Evolutionary conservation across 179 eudicot species (phyloP).

Genomic region (Drosera spatulata): DNA sequence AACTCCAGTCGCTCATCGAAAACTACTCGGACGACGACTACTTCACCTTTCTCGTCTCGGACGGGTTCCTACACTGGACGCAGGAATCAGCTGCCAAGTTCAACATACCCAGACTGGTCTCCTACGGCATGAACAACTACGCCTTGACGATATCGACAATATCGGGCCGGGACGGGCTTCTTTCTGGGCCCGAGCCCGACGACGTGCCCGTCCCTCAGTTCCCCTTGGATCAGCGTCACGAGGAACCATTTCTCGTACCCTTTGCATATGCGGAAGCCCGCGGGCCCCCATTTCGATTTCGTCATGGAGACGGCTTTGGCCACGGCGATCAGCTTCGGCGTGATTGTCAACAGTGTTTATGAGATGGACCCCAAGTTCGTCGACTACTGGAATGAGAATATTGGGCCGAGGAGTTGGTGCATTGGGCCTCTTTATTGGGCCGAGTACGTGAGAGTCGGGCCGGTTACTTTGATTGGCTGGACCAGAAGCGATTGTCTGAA

Average conservation of each 20-base stretch:
- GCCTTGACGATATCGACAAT: constrained; percentile 2
- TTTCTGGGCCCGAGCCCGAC: constrained; percentile 6
- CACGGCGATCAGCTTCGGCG: constrained; percentile 27
- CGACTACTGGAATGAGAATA: constrained; percentile 21
- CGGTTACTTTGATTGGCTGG: constrained; percentile 36
- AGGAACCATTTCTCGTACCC: constrained; percentile 30
- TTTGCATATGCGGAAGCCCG: constrained; percentile 17
- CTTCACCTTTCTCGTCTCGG: constrained; percentile 33
- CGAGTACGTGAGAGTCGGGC: constrained; percentile 10
- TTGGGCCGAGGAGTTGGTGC: constrained; percentile 24
- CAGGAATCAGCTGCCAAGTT: constrained; percentile 27
- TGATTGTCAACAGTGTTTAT: constrained; percentile 34
- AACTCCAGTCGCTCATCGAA: constrained; percentile 13
- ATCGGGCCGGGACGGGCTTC: neutral
- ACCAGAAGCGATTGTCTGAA: constrained; percentile 19
- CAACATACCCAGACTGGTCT: constrained; percentile 33
- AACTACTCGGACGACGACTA: no score
- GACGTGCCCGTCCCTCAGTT: constrained; percentile 25
- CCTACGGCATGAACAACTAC: constrained; percentile 34
- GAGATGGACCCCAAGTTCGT: constrained; percentile 36
- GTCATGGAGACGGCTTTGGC: constrained; percentile 11
- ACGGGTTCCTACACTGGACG: constrained; percentile 57
- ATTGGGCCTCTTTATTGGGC: constrained; percentile 56
- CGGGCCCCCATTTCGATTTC: constrained; percentile 29
- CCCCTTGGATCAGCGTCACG: constrained; percentile 46